These are phyloP conservation scores for Tilletia horrida DNA, from an alignment of 1,284 basidiomycete species.

Conservation along the genomic window DNA sequence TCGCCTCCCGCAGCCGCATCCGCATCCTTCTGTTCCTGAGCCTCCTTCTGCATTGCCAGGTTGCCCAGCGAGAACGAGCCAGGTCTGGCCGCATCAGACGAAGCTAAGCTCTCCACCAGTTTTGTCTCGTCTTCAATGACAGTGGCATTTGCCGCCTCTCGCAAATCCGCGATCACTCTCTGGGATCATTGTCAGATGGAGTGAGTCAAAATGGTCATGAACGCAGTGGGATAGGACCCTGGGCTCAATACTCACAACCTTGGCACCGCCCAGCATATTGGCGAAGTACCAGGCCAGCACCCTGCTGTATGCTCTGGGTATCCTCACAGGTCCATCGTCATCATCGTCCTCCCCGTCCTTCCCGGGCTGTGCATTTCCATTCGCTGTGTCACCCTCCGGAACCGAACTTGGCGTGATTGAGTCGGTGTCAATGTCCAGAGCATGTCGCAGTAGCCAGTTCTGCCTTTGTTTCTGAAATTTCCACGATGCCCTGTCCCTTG, in stretches of 20 bases:
- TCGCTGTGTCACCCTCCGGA: not conserved
- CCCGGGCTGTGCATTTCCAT: not conserved
- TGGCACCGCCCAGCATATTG: constrained; percentile 6
- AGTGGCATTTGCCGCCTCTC: not conserved
- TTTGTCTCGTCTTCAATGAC: not conserved
- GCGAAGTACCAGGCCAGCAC: constrained; percentile 6
- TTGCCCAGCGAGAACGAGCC: constrained; percentile 2
- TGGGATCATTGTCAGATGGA: no score
- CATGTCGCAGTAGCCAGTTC: constrained; percentile 37
- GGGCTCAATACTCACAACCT: not conserved
- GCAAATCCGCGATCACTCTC: not conserved
- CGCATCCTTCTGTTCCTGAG: not conserved
- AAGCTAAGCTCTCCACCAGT: no score
- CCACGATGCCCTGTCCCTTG: constrained; percentile 30
- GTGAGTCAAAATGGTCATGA: no score
- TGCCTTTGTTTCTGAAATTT: constrained; percentile 41
- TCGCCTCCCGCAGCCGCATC: not conserved
- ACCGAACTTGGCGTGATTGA: not conserved
- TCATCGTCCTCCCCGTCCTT: not conserved
- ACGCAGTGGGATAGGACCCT: not conserved
- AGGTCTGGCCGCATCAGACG: not conserved
- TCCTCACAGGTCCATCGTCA: constrained; percentile 1
- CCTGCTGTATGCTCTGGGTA: not conserved
- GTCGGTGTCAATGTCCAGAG: constrained; percentile 19
- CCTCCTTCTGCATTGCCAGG: constrained; percentile 12